Evolutionary conservation across 441 rosid species (phyloP), one percentile per base, ranked within the genome.

Genomic region (Gossypium laxum): DNA sequence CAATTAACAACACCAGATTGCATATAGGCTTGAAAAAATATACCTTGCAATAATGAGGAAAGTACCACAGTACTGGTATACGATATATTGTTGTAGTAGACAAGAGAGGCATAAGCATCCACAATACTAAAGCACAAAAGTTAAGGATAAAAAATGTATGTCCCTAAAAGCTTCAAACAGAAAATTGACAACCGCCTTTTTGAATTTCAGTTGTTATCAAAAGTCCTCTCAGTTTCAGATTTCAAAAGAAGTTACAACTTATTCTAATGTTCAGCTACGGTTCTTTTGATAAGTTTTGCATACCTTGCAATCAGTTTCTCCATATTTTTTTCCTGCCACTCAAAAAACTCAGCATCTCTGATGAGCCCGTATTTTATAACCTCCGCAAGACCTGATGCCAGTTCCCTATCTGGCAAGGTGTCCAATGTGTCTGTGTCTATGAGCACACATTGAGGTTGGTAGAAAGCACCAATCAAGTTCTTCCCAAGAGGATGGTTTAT

Each of bases 401-500:
- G 76, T 84, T 94, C 97, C 81, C 93, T 85, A 24, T 89, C 90
- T 0, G 99, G 98, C 82, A 94, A 74, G 2, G 99, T 92, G 83
- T 85, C 85, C 60, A 94, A 80, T 2, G 96, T 94, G 78, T 91
- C 89, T 0, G 97, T 94, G 79, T 94, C 97, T 67, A 94, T 45
- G 21, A 94, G 86, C 54, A 94, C 97, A 77, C 96, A 88, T 75
- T 91, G 97, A 73, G 99, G 99, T 80, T 94, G 98, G 86, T 94
- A 91, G 82, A 94, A 94, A 30, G 99, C 98, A 60, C 99, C 99
- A 3, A 92, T 91, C 89, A 94, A 22, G 74, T 94, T 94, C 90
- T 94, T 94, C 74, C 99, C 99, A 41, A 92, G 98, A 34, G 57
- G 79, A 71, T 94, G 97, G 76, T 92, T 94, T 43, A 94, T 83